Percentiles rank a stretch among this genome's conserved stretches.
These are phyloP conservation scores for Jasminum sambac DNA, from an alignment of 257 asterid genomes.

Conservation along the genomic window DNA sequence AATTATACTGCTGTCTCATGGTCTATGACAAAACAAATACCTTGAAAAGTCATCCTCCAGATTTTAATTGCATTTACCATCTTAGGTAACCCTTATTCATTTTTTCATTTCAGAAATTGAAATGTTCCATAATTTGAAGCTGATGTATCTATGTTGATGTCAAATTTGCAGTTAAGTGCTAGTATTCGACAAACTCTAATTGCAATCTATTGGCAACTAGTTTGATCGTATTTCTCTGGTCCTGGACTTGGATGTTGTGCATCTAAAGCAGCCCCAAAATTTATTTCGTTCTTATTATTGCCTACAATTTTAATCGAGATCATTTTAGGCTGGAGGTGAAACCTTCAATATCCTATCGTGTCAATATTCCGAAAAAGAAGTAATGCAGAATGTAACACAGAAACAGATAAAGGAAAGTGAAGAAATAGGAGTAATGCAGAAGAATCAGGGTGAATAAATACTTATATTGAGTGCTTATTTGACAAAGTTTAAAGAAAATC, in stretches of 20 bases:
- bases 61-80: neutral
- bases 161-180: neutral
- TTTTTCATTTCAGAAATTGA: neutral
- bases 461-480: too few species aligned
- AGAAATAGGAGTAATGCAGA: too few species aligned
- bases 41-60: neutral
- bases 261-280: neutral
- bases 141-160: neutral
- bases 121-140: neutral
- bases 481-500: too few species aligned
- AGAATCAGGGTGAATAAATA: too few species aligned
- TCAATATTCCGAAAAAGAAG: neutral
- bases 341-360: neutral
- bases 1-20: neutral
- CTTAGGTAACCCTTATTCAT: slow-evolving; percentile 6
- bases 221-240: neutral
- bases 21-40: neutral
- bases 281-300: neutral
- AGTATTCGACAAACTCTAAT: neutral
- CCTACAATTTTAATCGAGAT: neutral
- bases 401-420: too few species aligned
- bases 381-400: too few species aligned
- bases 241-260: neutral
- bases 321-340: neutral
- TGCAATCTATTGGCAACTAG: neutral